Evolutionary conservation across 2,329 filamentous ascomycete species (phyloP).

Genomic region (Eurotiales sp.): DNA sequence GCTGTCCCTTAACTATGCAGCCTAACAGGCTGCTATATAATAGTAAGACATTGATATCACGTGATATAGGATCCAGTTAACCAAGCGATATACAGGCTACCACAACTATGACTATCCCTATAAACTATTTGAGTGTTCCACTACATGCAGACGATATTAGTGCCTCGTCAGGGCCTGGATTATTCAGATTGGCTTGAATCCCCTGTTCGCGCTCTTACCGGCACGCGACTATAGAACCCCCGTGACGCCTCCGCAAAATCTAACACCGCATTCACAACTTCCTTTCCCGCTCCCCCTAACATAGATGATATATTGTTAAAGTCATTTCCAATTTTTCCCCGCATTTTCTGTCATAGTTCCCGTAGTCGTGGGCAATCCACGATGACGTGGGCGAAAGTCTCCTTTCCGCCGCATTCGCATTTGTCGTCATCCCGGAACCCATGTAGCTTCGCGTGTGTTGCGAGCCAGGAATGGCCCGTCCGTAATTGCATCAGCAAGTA

Average conservation of each 20-base stretch:
- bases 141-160: constrained; percentile 22
- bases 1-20: too few relatives aligned
- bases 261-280: constrained; percentile 1
- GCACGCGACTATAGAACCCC: constrained; percentile 21
- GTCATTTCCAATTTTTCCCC: constrained; percentile 18
- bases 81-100: too few relatives aligned
- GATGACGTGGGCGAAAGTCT: constrained; percentile 19
- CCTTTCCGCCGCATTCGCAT: constrained; percentile 20
- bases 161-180: constrained; percentile 21
- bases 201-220: constrained; percentile 17
- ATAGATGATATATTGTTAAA: constrained; percentile 22
- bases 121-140: too few relatives aligned
- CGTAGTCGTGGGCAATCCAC: constrained; percentile 17
- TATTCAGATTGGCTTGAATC: constrained; percentile 17
- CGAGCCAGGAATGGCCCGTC: constrained; percentile 22
- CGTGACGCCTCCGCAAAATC: constrained; percentile 19
- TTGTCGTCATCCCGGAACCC: constrained; percentile 11
- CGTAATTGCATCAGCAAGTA: constrained; percentile 21
- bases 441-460: constrained; percentile 14
- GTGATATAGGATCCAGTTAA: too few relatives aligned
- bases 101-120: too few relatives aligned
- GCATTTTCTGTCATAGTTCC: constrained; percentile 6
- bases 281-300: constrained; percentile 20
- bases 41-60: too few relatives aligned
- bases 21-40: too few relatives aligned